Evolutionary conservation across 1,284 basidiomycete genomes (phyloP).

Genomic region (Ustilago crameri): DNA sequence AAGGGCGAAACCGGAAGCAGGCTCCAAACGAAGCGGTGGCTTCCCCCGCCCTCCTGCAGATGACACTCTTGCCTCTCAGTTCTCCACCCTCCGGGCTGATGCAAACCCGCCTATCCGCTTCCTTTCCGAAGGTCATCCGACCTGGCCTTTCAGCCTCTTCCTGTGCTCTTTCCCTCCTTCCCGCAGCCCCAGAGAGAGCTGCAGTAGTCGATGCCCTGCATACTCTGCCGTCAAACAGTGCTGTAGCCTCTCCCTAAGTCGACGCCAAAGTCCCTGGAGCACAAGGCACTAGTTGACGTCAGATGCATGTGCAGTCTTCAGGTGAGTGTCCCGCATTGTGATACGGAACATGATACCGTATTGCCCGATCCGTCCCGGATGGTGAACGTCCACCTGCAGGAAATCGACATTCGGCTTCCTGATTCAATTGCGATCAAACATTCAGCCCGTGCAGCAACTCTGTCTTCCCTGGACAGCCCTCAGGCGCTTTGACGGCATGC

Average conservation of each 20-base stretch:
- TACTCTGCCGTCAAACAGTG: constrained; percentile 14
- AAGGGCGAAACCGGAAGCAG: constrained; percentile 27
- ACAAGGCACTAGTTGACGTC: constrained; percentile 11
- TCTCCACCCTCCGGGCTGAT: background rate
- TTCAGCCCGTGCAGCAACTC: too few relatives aligned
- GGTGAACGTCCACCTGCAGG: too few relatives aligned
- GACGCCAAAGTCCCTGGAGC: constrained; percentile 11
- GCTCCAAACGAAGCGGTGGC: background rate
- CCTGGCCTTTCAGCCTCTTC: constrained; percentile 6
- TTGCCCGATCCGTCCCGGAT: constrained; percentile 11
- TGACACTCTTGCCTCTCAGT: background rate
- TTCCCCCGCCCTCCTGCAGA: background rate
- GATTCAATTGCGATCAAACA: constrained; percentile 25
- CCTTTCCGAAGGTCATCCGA: constrained; percentile 3
- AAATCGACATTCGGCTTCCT: constrained; percentile 7
- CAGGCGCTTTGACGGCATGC: background rate
- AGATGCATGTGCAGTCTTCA: constrained; percentile 2
- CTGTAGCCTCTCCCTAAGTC: constrained; percentile 12
- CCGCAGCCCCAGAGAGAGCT: constrained; percentile 2
- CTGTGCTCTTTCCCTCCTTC: constrained; percentile 8
- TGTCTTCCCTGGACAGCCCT: too few relatives aligned
- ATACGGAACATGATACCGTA: too few relatives aligned
- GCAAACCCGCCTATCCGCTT: background rate
- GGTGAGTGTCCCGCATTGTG: constrained; percentile 20
- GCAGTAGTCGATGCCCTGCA: constrained; percentile 28